Evolutionary conservation across 805 yeast species (phyloP).

Genomic region (Candida dajiaensis): DNA sequence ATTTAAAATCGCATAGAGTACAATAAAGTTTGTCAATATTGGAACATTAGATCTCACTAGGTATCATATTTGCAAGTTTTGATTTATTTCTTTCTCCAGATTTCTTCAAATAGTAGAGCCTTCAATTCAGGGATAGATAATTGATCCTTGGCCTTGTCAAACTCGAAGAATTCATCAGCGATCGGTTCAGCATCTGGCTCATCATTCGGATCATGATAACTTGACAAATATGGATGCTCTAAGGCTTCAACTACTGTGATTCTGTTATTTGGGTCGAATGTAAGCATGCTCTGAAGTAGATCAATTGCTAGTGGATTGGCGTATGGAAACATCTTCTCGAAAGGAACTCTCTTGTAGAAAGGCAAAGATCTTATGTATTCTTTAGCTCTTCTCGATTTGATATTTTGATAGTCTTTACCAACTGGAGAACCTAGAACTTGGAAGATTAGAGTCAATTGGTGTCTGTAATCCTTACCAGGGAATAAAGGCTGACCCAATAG

Average conservation of each 20-base stretch:
- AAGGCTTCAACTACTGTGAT: slow-evolving; percentile 82
- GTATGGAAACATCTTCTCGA: slow-evolving; percentile 36
- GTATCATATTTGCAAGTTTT: neutral
- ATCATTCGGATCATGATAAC: slow-evolving; percentile 93
- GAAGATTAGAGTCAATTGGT: slow-evolving; percentile 80
- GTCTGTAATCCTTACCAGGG: slow-evolving; percentile 92
- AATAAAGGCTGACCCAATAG: slow-evolving; percentile 80
- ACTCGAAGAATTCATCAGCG: slow-evolving; percentile 82
- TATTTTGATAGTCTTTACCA: slow-evolving; percentile 67
- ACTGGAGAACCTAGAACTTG: slow-evolving; percentile 85
- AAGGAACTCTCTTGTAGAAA: slow-evolving; percentile 54
- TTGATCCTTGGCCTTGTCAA: slow-evolving; percentile 79
- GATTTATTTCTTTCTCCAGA: slow-evolving; percentile 21
- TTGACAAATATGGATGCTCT: slow-evolving; percentile 74
- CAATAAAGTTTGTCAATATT: neutral
- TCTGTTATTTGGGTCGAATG: slow-evolving; percentile 79
- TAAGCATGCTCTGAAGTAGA: slow-evolving; percentile 58
- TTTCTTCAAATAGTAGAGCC: slow-evolving; percentile 72
- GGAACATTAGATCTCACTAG: too few relatives aligned
- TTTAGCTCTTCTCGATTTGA: slow-evolving; percentile 77
- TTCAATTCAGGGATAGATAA: slow-evolving; percentile 73
- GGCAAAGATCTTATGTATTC: slow-evolving; percentile 84
- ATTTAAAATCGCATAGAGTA: too few relatives aligned
- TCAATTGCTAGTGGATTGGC: slow-evolving; percentile 68
- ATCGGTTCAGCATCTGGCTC: slow-evolving; percentile 85